Percentiles rank a stretch among this genome's conserved stretches.
phyloP scores from a whole-genome alignment of 495 filamentous ascomycete species.

The Penicillium malachiteum region DNA sequence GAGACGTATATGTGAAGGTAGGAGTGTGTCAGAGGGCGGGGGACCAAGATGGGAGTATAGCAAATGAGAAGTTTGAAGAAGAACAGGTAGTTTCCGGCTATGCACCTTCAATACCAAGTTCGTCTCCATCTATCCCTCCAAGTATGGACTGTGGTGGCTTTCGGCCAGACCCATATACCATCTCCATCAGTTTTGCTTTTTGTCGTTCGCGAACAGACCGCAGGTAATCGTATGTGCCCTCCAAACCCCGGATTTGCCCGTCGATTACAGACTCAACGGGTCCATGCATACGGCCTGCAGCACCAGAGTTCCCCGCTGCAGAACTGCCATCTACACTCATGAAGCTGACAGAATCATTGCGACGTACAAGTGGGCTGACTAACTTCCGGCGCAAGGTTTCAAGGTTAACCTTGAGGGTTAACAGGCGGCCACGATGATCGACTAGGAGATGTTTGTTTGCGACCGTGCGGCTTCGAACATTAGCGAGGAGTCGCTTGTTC shows the following conservation, averaged over 20 bases:
- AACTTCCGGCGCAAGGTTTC: constrained; percentile 75
- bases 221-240: constrained; percentile 74
- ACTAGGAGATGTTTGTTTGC: constrained; percentile 81
- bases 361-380: constrained; percentile 75
- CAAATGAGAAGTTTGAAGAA: too few species aligned
- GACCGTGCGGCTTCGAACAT: constrained; percentile 76
- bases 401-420: constrained; percentile 75
- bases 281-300: constrained; percentile 55
- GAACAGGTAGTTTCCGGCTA: neutral
- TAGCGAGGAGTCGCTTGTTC: constrained; percentile 71
- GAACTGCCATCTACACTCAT: constrained; percentile 31
- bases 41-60: too few species aligned
- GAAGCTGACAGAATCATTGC: constrained; percentile 53
- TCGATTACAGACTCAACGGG: constrained; percentile 58
- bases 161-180: constrained; percentile 64
- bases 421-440: constrained; percentile 76
- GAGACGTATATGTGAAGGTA: neutral
- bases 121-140: constrained; percentile 20
- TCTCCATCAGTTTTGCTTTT: constrained; percentile 80
- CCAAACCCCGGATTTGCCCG: constrained; percentile 78
- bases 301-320: constrained; percentile 31
- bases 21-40: neutral
- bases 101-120: constrained; percentile 12
- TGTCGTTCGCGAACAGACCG: constrained; percentile 70
- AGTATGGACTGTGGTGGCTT: constrained; percentile 30